Percentiles rank a stretch among this genome's conserved stretches.
Conservation (phyloP, 257 asterid species). For the Buddleja alternifolia region DNA sequence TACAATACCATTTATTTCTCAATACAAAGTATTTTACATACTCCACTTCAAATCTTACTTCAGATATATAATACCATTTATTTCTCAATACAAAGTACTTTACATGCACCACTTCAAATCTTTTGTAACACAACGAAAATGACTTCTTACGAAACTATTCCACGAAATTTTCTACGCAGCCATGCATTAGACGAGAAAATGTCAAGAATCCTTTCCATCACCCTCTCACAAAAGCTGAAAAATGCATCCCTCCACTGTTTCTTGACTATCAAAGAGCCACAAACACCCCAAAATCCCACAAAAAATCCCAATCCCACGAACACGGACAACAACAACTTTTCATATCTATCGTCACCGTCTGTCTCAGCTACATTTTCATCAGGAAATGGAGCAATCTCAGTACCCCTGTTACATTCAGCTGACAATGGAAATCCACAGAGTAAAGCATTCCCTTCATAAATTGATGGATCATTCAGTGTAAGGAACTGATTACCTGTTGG, state of each 20-base stretch:
- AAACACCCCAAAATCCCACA: constrained; percentile 37
- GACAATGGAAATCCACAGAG: too few species aligned
- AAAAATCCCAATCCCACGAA: constrained; percentile 34
- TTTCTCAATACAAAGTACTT: too few species aligned
- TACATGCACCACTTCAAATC: too few species aligned
- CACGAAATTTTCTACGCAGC: background rate
- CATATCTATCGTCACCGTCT: constrained; percentile 22
- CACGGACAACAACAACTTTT: constrained; percentile 31
- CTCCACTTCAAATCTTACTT: too few species aligned
- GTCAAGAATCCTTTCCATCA: background rate
- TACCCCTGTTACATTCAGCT: too few species aligned
- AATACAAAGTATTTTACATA: too few species aligned
- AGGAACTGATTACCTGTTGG: constrained; percentile 39
- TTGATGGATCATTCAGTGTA: constrained; percentile 37
- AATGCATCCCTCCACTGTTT: constrained; percentile 38
- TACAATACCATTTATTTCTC: background rate
- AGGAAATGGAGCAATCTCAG: constrained; percentile 17
- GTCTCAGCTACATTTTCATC: background rate
- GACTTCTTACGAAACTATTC: background rate
- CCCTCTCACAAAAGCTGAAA: constrained; percentile 10
- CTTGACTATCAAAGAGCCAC: constrained; percentile 38
- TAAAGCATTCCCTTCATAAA: constrained; percentile 34
- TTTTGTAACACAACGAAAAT: too few species aligned
- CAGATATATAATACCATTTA: background rate
- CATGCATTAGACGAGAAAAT: background rate